Conservation (phyloP, 2,329 filamentous ascomycete species). For the Sporothrix phasma region DNA sequence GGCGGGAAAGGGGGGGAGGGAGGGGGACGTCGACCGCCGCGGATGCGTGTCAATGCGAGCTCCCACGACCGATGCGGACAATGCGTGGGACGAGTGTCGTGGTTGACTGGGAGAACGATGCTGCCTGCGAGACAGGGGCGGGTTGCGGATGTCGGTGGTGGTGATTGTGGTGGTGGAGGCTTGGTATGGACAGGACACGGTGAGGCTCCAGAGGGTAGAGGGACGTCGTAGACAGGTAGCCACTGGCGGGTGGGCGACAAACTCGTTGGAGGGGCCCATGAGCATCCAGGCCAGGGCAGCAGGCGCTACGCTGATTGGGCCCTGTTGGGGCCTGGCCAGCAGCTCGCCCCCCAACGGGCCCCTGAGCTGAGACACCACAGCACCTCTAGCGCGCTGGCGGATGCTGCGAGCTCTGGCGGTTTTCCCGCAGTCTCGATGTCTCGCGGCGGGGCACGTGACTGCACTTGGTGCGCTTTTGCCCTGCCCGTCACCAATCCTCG, state of each 20-base stretch:
- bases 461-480: neutral
- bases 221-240: too few relatives aligned
- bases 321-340: neutral
- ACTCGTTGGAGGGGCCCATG: neutral
- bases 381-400: neutral
- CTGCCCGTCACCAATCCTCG: neutral
- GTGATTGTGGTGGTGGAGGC: neutral
- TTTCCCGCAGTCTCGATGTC: too few relatives aligned
- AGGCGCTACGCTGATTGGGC: neutral
- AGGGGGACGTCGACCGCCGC: neutral
- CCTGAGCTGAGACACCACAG: constrained; percentile 6
- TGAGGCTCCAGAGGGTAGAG: neutral
- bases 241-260: neutral
- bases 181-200: constrained; percentile 1
- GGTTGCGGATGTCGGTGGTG: neutral
- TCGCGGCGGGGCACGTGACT: constrained; percentile 10
- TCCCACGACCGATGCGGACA: neutral
- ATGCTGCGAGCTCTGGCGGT: too few relatives aligned
- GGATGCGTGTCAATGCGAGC: neutral
- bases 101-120: neutral
- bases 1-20: neutral
- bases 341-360: constrained; percentile 1
- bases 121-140: constrained; percentile 6
- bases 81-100: neutral
- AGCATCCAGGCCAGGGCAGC: neutral